Conservation (phyloP, 345 rosid species). For the Citrus unshiu region DNA sequence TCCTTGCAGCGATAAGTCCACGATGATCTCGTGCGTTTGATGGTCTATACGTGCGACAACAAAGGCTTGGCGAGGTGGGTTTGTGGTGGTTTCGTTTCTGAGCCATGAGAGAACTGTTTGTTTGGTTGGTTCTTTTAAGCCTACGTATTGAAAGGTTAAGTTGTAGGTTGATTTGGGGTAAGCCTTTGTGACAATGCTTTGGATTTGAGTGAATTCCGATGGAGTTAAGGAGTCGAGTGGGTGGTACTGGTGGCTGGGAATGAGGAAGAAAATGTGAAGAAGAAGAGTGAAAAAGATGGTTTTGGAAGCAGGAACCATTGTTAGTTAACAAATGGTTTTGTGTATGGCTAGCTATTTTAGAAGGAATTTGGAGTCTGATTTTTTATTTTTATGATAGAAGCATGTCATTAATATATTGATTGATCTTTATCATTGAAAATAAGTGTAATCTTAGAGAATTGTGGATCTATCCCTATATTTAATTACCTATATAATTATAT, state of each 20-base stretch:
- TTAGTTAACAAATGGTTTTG: background rate
- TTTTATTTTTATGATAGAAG: too few relatives aligned
- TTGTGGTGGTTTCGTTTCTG: slow-evolving; percentile 2
- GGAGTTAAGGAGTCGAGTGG: slow-evolving; percentile 32
- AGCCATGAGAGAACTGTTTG: slow-evolving; percentile 25
- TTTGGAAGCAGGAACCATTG: slow-evolving; percentile 11
- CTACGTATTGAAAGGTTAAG: slow-evolving; percentile 33
- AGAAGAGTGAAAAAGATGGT: background rate
- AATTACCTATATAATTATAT: too few relatives aligned
- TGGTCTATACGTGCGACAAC: slow-evolving; percentile 30
- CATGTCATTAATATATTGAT: too few relatives aligned
- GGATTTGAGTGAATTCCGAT: slow-evolving; percentile 18
- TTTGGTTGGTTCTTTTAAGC: slow-evolving; percentile 37
- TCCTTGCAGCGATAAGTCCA: slow-evolving; percentile 13
- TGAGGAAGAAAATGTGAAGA: slow-evolving; percentile 5
- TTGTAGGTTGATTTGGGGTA: slow-evolving; percentile 7
- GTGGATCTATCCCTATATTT: too few relatives aligned
- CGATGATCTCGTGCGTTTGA: slow-evolving; percentile 23
- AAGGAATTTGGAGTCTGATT: too few relatives aligned
- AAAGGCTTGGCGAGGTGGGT: slow-evolving; percentile 36
- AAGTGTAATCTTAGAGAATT: too few relatives aligned
- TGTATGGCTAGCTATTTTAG: background rate
- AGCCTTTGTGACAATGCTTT: slow-evolving; percentile 10
- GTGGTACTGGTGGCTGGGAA: slow-evolving; percentile 17
- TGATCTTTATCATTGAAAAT: too few relatives aligned